Base-by-base conservation (phyloP, 2,329 filamentous ascomycete genomes). In the Paecilomyces sp. region DNA sequence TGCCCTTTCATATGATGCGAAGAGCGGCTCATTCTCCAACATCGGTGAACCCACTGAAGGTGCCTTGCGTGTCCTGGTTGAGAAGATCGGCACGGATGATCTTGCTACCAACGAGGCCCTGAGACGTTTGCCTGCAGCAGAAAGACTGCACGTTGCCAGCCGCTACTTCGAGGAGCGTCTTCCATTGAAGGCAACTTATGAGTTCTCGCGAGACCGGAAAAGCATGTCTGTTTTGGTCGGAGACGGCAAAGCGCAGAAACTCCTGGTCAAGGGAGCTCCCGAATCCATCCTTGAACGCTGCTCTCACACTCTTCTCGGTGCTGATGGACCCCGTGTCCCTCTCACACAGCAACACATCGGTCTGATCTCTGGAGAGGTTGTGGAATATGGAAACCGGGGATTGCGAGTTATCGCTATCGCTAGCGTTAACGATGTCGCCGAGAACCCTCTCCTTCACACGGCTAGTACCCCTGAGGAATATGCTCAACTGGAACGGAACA, bases 161-260 rank as follows among this genome's bases (percentile, higher is more conserved):
- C 83, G 87, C 64, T 87, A 88, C 77, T 97, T 96, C 73, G 92
- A 96, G 77, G 82, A 86, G 66, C 83, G 85, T 66, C 85, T 88
- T 56, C 85, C 86, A 57, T 86, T 89, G 51, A 82, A 96, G 59
- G 88, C 92, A 8, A 96, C 92, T 11, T 99, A 91, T 68, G 94
- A 99, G 74, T 99, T 99, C 78, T 97, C 94, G 1, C 88, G 94
- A 68, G 94, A 99, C 76, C 87, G 94, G 63, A 99, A 99, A 85
- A 97, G 93, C 77, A 99, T 99, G 94, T 99, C 94, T 55, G 95
- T 99, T 36, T 80, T 97, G 61, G 91, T 95, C 63, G 84, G 88
- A 65, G 83, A 84, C 58, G 88, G 84, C 59, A 80, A 82, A 56
- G 77, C 86, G 57, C 86, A 94, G 78, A 92, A 89, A 73, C 86